phyloP scores from a whole-genome alignment of 495 filamentous ascomycete genomes.

The Amniculicola lignicola region DNA sequence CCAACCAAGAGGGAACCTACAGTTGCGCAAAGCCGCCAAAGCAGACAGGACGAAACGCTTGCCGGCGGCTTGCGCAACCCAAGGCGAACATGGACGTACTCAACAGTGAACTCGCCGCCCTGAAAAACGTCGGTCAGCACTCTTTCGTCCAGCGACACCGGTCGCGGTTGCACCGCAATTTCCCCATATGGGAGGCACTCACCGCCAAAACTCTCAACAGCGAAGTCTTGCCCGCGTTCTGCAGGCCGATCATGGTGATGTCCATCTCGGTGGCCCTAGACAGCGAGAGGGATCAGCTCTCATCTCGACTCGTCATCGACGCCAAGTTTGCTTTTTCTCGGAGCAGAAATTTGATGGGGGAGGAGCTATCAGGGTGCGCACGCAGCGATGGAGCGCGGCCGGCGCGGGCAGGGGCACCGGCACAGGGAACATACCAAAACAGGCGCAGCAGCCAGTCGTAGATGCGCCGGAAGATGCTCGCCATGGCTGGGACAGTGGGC shows the following conservation, averaged over 20 bases:
- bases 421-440: constrained; percentile 78
- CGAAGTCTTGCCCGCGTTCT: constrained; percentile 98
- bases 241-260: constrained; percentile 97
- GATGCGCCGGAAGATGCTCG: constrained; percentile 83
- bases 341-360: constrained; percentile 18
- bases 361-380: constrained; percentile 27
- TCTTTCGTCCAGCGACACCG: constrained; percentile 10
- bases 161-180: constrained; percentile 26
- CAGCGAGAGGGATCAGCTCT: constrained; percentile 27
- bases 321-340: constrained; percentile 28
- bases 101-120: constrained; percentile 98
- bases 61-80: constrained; percentile 17
- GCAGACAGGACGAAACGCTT: constrained; percentile 19
- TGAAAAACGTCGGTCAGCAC: constrained; percentile 47
- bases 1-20: constrained; percentile 8
- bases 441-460: constrained; percentile 98
- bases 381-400: constrained; percentile 14
- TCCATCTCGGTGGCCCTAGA: constrained; percentile 97
- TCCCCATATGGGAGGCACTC: constrained; percentile 45
- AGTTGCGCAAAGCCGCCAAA: constrained; percentile 14
- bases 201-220: constrained; percentile 91
- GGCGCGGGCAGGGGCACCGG: neutral
- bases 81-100: constrained; percentile 63
- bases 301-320: constrained; percentile 24
- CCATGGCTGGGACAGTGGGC: constrained; percentile 54